phyloP scores from a whole-genome alignment of 2,329 filamentous ascomycete species.

The Hirsutella thompsonii region DNA sequence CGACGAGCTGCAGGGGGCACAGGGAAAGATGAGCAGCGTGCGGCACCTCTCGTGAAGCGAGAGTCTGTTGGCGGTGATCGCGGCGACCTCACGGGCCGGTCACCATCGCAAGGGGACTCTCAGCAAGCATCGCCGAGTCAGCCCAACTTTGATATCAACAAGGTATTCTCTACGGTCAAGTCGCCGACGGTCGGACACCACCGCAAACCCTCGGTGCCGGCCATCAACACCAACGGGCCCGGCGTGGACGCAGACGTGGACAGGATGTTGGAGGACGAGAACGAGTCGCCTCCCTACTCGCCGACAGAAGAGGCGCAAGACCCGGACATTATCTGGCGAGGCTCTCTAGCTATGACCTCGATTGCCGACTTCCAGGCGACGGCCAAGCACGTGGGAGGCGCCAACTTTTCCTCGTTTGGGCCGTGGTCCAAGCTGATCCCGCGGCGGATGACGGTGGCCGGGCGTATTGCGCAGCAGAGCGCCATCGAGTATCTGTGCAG shows the following conservation, averaged over 20 bases:
- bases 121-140: conserved; percentile 37
- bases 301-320: conserved; percentile 59
- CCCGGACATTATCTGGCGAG: conserved; percentile 66
- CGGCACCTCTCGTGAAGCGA: conserved; percentile 20
- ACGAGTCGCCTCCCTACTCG: conserved; percentile 71
- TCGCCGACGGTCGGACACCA: conserved; percentile 48
- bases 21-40: conserved; percentile 4
- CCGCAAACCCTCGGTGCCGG: conserved; percentile 35
- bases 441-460: conserved; percentile 54
- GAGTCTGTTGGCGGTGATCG: conserved; percentile 18
- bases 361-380: conserved; percentile 63
- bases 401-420: conserved; percentile 53
- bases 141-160: conserved; percentile 68
- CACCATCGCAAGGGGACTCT: conserved; percentile 30
- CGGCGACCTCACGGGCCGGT: conserved; percentile 15
- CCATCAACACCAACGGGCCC: conserved; percentile 36
- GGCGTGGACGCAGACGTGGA: conserved; percentile 83
- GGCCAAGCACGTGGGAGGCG: conserved; percentile 77
- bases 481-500: conserved; percentile 88
- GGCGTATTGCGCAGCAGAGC: conserved; percentile 67
- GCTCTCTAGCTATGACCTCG: conserved; percentile 61
- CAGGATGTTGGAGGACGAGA: conserved; percentile 69
- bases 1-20: conserved; percentile 2
- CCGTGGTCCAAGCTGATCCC: conserved; percentile 68
- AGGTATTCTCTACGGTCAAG: conserved; percentile 72